Conservation (phyloP, 2,329 filamentous ascomycete genomes). For the Beauveria bassiana region DNA sequence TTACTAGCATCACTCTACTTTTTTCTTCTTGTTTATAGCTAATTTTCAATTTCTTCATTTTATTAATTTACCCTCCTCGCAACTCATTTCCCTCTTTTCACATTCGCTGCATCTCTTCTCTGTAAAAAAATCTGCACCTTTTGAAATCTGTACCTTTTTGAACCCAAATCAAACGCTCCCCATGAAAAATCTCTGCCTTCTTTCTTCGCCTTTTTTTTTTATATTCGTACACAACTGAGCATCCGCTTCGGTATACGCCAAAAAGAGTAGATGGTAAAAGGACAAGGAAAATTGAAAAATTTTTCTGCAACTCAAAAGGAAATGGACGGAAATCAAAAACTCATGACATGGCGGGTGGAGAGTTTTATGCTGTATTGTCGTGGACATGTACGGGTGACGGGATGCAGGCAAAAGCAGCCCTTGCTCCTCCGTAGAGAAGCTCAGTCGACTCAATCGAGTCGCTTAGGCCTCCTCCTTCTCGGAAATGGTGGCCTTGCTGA, state of each 20-base stretch:
- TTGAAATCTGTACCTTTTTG: background rate
- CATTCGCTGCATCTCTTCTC: background rate
- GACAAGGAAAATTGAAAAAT: background rate
- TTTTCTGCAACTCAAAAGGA: background rate
- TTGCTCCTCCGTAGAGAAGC: background rate
- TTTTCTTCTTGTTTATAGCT: background rate
- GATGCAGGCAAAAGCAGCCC: background rate
- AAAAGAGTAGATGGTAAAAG: constrained; percentile 2
- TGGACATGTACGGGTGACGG: background rate
- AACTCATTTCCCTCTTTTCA: background rate
- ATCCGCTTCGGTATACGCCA: constrained; percentile 8
- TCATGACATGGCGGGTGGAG: background rate
- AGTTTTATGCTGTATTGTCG: background rate
- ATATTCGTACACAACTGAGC: constrained; percentile 8
- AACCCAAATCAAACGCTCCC: constrained; percentile 4
- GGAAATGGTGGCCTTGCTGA: constrained; percentile 45
- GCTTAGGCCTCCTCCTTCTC: constrained; percentile 42
- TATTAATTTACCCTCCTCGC: background rate
- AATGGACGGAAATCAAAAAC: background rate
- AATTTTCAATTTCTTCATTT: background rate
- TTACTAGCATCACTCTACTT: background rate
- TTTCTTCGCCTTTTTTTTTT: background rate
- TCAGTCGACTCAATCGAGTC: background rate
- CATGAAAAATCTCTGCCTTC: constrained; percentile 1
- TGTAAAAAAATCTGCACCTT: background rate